phyloP scores from a whole-genome alignment of 805 yeast species.

The Zygotorulaspora chibaensis region DNA sequence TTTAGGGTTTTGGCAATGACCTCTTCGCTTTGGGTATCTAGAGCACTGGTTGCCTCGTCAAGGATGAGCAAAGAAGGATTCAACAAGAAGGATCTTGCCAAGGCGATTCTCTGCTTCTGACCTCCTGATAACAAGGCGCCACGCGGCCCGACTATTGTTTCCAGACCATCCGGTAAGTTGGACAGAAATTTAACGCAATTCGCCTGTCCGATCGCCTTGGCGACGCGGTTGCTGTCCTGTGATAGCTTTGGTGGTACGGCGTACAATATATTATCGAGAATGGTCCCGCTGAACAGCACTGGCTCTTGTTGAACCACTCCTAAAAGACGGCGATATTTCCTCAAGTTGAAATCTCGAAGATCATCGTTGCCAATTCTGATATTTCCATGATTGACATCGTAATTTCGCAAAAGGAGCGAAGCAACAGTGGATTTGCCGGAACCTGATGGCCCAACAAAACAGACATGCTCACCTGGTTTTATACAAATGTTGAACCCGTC shows the following conservation, averaged over 20 bases:
- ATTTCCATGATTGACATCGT: slow-evolving; percentile 67
- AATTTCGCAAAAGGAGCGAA: slow-evolving; percentile 73
- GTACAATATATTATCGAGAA: slow-evolving; percentile 77
- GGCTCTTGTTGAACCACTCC: slow-evolving; percentile 97
- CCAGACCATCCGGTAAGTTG: slow-evolving; percentile 75
- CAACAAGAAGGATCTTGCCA: slow-evolving; percentile 80
- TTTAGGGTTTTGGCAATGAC: slow-evolving; percentile 71
- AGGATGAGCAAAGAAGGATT: slow-evolving; percentile 76
- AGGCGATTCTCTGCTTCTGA: slow-evolving; percentile 87
- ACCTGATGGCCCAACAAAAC: slow-evolving; percentile 96
- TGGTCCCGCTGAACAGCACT: slow-evolving; percentile 76
- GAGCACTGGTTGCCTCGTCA: slow-evolving; percentile 93
- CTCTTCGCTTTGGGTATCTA: slow-evolving; percentile 84
- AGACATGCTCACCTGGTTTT: slow-evolving; percentile 78
- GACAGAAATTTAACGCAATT: slow-evolving; percentile 67
- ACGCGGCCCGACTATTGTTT: slow-evolving; percentile 80
- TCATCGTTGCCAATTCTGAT: slow-evolving; percentile 62
- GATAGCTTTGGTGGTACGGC: slow-evolving; percentile 50
- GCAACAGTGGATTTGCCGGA: slow-evolving; percentile 91
- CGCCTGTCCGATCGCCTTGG: slow-evolving; percentile 60
- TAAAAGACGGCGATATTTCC: slow-evolving; percentile 63
- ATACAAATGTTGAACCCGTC: slow-evolving; percentile 54
- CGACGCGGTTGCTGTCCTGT: slow-evolving; percentile 55
- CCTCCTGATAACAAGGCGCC: slow-evolving; percentile 93
- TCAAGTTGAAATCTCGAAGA: slow-evolving; percentile 61